Conservation (phyloP, 129 eudicot genomes). For the Cynara cardunculus region DNA sequence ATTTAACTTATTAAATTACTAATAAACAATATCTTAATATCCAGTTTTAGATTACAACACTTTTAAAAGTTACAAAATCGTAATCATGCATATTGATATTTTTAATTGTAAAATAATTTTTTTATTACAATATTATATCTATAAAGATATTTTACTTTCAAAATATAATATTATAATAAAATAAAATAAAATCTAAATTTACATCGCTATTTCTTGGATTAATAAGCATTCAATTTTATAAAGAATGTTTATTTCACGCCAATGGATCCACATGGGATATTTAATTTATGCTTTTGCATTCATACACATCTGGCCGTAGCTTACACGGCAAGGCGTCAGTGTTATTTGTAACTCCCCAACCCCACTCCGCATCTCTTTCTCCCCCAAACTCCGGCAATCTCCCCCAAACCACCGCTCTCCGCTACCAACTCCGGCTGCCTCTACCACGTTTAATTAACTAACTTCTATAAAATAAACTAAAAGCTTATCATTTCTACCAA, state of each 20-base stretch:
- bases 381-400: not conserved
- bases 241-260: not conserved
- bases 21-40: no score
- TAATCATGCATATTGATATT: no score
- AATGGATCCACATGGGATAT: not conserved
- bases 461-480: not conserved
- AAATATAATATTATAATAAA: not conserved
- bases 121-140: not conserved
- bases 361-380: not conserved
- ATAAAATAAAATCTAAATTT: not conserved
- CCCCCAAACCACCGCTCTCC: not conserved
- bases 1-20: no score
- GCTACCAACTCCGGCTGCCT: not conserved
- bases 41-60: no score
- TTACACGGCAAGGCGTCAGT: slow-evolving; percentile 50
- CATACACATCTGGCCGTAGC: slow-evolving; percentile 49
- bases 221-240: not conserved
- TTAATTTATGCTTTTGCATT: not conserved
- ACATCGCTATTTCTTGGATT: not conserved
- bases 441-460: not conserved
- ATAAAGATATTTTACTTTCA: not conserved
- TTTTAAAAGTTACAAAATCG: no score
- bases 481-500: not conserved
- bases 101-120: no score
- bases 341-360: not conserved